A percentile compares a stretch with the other conserved stretches of the same genome.
Conservation (phyloP, 495 filamentous ascomycete genomes). For the Copromyces sp. region DNA sequence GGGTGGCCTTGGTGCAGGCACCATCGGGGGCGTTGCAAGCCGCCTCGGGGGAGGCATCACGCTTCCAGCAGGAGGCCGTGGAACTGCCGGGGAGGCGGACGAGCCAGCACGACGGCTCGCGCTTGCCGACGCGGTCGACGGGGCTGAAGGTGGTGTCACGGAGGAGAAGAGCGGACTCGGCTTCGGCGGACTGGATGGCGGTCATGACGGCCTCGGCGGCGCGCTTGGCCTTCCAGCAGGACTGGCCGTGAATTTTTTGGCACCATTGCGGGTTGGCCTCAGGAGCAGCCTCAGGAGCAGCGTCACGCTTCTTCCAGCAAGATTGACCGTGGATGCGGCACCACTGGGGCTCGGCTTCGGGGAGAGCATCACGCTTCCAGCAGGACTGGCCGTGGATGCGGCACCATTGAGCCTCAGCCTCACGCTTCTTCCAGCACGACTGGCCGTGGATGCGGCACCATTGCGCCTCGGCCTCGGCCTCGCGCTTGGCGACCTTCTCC, state of each 20-base stretch:
- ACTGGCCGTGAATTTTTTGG: conserved; percentile 13
- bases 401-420: conserved; percentile 13
- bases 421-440: conserved; percentile 29
- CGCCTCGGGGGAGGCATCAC: conserved; percentile 16
- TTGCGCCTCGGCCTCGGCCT: conserved; percentile 13
- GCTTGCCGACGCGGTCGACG: conserved; percentile 14
- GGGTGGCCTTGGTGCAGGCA: conserved; percentile 25
- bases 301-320: conserved; percentile 12
- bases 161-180: neutral
- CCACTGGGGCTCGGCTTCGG: neutral
- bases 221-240: conserved; percentile 27
- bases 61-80: conserved; percentile 21
- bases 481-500: conserved; percentile 12
- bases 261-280: conserved; percentile 19
- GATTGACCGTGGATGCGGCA: conserved; percentile 16
- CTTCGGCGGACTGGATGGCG: conserved; percentile 13
- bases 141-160: conserved; percentile 11
- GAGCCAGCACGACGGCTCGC: neutral
- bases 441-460: conserved; percentile 20
- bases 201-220: conserved; percentile 25
- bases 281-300: neutral
- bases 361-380: conserved; percentile 4
- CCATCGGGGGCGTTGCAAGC: conserved; percentile 19
- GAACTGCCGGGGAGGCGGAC: conserved; percentile 6
- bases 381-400: conserved; percentile 17